Conservation (phyloP, 164 flowering plant genomes). For the Buxus sempervirens region DNA sequence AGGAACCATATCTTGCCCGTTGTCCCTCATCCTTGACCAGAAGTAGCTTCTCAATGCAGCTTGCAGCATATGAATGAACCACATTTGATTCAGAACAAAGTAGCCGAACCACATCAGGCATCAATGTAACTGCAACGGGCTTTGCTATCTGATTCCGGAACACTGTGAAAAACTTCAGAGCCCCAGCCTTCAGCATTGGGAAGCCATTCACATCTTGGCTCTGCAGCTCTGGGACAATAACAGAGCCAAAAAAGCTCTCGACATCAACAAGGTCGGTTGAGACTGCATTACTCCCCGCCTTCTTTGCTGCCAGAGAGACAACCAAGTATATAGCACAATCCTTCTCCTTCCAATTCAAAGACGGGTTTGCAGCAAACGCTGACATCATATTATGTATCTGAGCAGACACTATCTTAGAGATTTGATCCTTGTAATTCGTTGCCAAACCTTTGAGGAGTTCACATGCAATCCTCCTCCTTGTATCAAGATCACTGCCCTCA, state of each 20-base stretch:
- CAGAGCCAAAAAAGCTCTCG: conserved; percentile 57
- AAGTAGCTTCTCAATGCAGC: conserved; percentile 88
- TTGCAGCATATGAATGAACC: conserved; percentile 96
- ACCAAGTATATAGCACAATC: conserved; percentile 97
- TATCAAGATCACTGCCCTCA: conserved; percentile 94
- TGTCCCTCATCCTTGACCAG: conserved; percentile 81
- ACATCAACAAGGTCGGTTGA: conserved; percentile 83
- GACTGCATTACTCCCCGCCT: conserved; percentile 61
- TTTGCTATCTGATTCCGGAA: conserved; percentile 69
- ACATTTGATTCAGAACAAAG: conserved; percentile 83
- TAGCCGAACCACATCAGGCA: conserved; percentile 67
- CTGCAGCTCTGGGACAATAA: conserved; percentile 78
- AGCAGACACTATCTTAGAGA: conserved; percentile 50
- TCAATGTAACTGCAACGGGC: conserved; percentile 43
- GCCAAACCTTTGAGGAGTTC: conserved; percentile 93
- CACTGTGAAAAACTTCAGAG: conserved; percentile 83
- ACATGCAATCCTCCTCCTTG: conserved; percentile 92
- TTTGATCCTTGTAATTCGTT: conserved; percentile 60
- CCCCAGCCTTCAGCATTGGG: conserved; percentile 91
- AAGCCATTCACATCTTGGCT: conserved; percentile 63
- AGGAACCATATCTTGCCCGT: conserved; percentile 47
- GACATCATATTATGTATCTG: conserved; percentile 61
- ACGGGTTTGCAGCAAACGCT: conserved; percentile 56
- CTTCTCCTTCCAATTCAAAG: conserved; percentile 85
- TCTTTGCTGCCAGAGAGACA: conserved; percentile 71